Percentiles rank a stretch among this genome's conserved stretches.
phyloP scores from a whole-genome alignment of 208 protist species.

The Phytomonas sp. region DNA sequence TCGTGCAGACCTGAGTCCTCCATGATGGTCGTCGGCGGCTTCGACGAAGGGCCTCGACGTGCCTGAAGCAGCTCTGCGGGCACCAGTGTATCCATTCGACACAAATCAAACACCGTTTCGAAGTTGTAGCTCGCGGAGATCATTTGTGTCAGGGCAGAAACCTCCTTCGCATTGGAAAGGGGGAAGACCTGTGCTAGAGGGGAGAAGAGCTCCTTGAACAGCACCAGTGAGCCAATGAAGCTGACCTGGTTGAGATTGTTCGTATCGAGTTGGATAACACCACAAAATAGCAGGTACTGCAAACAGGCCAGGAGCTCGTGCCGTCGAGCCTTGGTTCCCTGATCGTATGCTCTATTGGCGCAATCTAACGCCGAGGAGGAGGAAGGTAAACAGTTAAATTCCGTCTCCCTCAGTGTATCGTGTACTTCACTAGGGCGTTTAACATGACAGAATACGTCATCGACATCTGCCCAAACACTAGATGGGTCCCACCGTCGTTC shows the following conservation, averaged over 20 bases:
- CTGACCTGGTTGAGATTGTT: constrained; percentile 15
- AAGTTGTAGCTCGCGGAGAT: constrained; percentile 42
- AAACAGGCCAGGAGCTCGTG: constrained; percentile 19
- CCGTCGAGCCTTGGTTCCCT: constrained; percentile 8
- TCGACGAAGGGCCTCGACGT: neutral
- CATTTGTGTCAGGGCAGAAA: constrained; percentile 48
- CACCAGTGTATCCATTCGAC: constrained; percentile 22
- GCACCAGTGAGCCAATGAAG: constrained; percentile 38
- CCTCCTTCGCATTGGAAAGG: constrained; percentile 43
- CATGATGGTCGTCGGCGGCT: neutral
- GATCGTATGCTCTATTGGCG: neutral
- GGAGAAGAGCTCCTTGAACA: constrained; percentile 49
- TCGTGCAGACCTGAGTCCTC: neutral
- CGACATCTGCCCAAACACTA: constrained; percentile 28
- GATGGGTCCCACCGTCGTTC: constrained; percentile 27
- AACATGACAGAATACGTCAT: constrained; percentile 19
- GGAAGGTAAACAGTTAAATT: neutral
- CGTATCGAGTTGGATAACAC: constrained; percentile 30
- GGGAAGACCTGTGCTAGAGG: constrained; percentile 57
- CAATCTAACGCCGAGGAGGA: neutral
- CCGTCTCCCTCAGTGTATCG: neutral
- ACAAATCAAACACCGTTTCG: constrained; percentile 51
- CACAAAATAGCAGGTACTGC: constrained; percentile 13
- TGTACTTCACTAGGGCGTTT: constrained; percentile 10
- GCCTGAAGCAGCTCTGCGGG: constrained; percentile 13